phyloP scores from a whole-genome alignment of 768 basidiomycete species.

The Mycena epipterygia region DNA sequence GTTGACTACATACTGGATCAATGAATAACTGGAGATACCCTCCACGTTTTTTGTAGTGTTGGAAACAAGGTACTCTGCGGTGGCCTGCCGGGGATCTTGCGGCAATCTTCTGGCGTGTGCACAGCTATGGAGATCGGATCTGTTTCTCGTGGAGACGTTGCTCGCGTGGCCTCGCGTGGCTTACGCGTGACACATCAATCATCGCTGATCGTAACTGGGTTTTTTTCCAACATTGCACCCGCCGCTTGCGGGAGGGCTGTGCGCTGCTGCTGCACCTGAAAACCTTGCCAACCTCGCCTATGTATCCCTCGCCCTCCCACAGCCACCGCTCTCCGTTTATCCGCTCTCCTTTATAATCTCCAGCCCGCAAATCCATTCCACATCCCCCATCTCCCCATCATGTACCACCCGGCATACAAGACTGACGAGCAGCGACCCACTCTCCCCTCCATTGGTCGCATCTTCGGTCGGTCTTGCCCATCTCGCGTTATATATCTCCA shows the following conservation, averaged over 20 bases:
- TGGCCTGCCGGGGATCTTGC: too few relatives aligned
- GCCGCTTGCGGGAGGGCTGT: neutral
- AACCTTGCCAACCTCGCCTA: constrained; percentile 26
- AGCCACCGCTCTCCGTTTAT: too few relatives aligned
- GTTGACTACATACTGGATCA: constrained; percentile 6
- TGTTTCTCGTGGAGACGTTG: too few relatives aligned
- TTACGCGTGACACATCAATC: neutral
- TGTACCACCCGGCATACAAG: constrained; percentile 33
- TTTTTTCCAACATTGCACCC: constrained; percentile 8
- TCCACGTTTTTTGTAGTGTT: constrained; percentile 21
- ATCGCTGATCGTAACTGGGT: constrained; percentile 12
- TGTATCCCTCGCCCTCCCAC: neutral
- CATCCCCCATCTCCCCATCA: constrained; percentile 6
- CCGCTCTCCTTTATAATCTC: neutral
- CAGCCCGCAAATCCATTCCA: neutral
- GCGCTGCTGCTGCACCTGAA: neutral
- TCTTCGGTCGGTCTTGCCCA: constrained; percentile 34
- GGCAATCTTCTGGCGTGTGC: too few relatives aligned
- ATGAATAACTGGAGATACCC: neutral
- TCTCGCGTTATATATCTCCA: neutral
- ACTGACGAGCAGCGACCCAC: constrained; percentile 36
- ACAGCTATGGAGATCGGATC: too few relatives aligned
- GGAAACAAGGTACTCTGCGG: constrained; percentile 21
- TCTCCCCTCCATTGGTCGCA: constrained; percentile 42
- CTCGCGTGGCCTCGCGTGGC: constrained; percentile 22